Percentiles rank a stretch among this genome's conserved stretches.
These are phyloP conservation scores for Davidsoniella australis DNA, from an alignment of 2,329 filamentous ascomycete species.

Conservation along the genomic window DNA sequence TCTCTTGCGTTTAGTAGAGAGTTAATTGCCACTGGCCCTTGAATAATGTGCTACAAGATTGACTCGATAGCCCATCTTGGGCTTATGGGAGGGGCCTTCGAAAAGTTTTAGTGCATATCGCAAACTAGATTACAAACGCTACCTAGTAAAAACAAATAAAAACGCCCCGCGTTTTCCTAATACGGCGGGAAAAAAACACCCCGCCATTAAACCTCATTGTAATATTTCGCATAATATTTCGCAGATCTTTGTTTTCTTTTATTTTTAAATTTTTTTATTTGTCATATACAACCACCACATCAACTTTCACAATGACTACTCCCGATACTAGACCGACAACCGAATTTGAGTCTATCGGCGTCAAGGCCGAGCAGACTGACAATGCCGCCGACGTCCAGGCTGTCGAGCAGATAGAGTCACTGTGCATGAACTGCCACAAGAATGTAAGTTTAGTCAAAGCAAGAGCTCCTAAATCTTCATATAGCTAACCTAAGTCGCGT, in stretches of 20 bases:
- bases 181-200: not conserved
- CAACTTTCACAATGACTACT: constrained; percentile 19
- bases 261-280: not conserved
- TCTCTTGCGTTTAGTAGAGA: not conserved
- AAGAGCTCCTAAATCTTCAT: not conserved
- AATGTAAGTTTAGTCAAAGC: constrained; percentile 35
- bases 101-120: constrained; percentile 8
- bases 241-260: not conserved
- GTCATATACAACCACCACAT: constrained; percentile 21
- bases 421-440: constrained; percentile 75
- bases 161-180: constrained; percentile 9
- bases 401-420: constrained; percentile 55
- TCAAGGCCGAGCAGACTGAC: constrained; percentile 34
- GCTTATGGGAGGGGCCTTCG: not conserved
- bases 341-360: constrained; percentile 46
- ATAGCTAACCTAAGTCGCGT: constrained; percentile 12
- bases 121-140: constrained; percentile 1
- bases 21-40: too few species aligned
- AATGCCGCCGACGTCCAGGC: constrained; percentile 33
- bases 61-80: not conserved
- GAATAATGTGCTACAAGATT: not conserved
- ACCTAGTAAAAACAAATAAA: not conserved
- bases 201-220: constrained; percentile 14
- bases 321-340: constrained; percentile 25
- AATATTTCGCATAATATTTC: constrained; percentile 14